These are phyloP conservation scores for Ceratocystis harringtonii DNA, from an alignment of 2,329 filamentous ascomycete genomes.

Conservation along the genomic window DNA sequence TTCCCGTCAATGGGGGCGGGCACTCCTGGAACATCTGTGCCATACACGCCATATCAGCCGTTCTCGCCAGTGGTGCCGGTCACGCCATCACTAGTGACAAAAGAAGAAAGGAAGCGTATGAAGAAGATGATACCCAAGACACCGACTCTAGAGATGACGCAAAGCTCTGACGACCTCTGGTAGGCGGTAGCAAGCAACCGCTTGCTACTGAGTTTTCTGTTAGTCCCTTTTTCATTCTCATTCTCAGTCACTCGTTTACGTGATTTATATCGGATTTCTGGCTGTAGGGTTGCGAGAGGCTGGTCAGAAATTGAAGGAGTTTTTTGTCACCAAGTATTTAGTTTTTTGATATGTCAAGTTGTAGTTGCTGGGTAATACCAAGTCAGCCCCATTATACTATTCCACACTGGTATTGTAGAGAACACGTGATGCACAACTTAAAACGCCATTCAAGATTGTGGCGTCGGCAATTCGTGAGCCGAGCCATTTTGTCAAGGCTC, in stretches of 20 bases:
- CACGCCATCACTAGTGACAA: constrained; percentile 59
- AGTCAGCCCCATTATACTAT: neutral
- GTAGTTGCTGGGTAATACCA: neutral
- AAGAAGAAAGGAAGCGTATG: constrained; percentile 54
- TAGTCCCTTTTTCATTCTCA: neutral
- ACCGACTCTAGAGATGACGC: constrained; percentile 47
- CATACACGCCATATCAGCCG: constrained; percentile 68
- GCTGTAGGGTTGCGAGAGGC: neutral
- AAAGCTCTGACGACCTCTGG: constrained; percentile 50
- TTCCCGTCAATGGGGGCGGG: constrained; percentile 42
- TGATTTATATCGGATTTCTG: neutral
- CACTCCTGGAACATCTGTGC: constrained; percentile 48
- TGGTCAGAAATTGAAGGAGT: neutral
- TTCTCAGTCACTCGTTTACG: constrained; percentile 4
- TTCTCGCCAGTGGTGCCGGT: constrained; percentile 61
- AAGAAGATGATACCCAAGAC: constrained; percentile 49
- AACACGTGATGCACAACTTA: neutral
- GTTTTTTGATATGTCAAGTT: neutral
- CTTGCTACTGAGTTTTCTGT: neutral
- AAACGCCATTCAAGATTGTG: neutral
- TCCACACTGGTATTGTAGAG: too few species aligned
- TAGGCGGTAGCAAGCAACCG: constrained; percentile 23
- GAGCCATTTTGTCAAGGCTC: neutral
- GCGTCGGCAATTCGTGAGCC: neutral
- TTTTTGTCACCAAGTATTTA: neutral